Evolutionary conservation across 768 basidiomycete genomes (phyloP).

Genomic region (Boletales sp.): DNA sequence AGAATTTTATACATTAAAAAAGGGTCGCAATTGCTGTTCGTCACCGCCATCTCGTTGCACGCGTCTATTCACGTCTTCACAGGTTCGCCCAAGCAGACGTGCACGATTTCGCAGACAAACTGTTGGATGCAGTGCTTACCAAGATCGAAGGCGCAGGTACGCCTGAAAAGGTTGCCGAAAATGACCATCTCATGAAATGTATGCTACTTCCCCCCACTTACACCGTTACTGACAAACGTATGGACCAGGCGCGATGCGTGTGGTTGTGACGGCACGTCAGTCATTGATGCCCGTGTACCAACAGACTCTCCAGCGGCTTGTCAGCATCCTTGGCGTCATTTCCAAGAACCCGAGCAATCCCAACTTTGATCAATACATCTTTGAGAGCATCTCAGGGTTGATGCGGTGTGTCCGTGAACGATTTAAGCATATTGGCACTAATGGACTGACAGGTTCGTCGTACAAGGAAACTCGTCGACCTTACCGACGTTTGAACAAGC

Average conservation of each 20-base stretch:
- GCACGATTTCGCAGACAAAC: slow-evolving; percentile 70
- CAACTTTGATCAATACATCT: slow-evolving; percentile 95
- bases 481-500: slow-evolving; percentile 73
- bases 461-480: slow-evolving; percentile 62
- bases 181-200: slow-evolving; percentile 99
- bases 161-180: slow-evolving; percentile 93
- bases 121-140: slow-evolving; percentile 67
- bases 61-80: not conserved
- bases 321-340: slow-evolving; percentile 80
- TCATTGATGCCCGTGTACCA: slow-evolving; percentile 67
- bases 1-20: slow-evolving; percentile 89
- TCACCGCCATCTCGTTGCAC: slow-evolving; percentile 4
- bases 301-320: slow-evolving; percentile 65
- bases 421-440: not conserved
- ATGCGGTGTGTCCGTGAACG: slow-evolving; percentile 56
- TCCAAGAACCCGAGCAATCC: slow-evolving; percentile 98
- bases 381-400: slow-evolving; percentile 92
- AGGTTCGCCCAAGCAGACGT: slow-evolving; percentile 90
- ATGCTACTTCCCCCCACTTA: slow-evolving; percentile 18
- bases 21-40: slow-evolving; percentile 69
- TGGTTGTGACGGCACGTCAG: slow-evolving; percentile 85
- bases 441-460: slow-evolving; percentile 63
- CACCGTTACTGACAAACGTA: slow-evolving; percentile 1
- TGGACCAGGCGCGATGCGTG: slow-evolving; percentile 81
- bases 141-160: slow-evolving; percentile 78